A percentile compares a stretch with the other conserved stretches of the same genome.
phyloP scores from a whole-genome alignment of 768 basidiomycete genomes.

The Phallus indusiatus region DNA sequence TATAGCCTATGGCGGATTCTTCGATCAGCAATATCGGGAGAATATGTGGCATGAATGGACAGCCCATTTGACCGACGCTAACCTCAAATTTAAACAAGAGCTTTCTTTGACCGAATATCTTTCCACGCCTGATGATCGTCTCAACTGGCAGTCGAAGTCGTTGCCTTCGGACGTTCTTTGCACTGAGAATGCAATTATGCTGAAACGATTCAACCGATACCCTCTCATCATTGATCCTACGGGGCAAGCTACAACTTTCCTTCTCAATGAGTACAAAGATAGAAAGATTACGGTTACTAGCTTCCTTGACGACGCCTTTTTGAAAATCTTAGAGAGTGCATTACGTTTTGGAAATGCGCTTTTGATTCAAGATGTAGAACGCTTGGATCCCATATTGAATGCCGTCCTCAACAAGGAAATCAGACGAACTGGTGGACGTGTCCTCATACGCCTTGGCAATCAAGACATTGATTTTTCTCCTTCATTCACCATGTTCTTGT shows the following conservation, averaged over 20 bases:
- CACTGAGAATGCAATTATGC: constrained; percentile 99
- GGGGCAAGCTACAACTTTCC: constrained; percentile 90
- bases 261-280: constrained; percentile 90
- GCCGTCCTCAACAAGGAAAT: constrained; percentile 96
- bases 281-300: constrained; percentile 97
- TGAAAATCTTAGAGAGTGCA: constrained; percentile 97
- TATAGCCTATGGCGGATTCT: constrained; percentile 95
- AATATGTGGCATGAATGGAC: constrained; percentile 97
- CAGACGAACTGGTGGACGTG: constrained; percentile 90
- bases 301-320: constrained; percentile 97
- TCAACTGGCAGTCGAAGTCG: constrained; percentile 91
- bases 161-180: constrained; percentile 94
- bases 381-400: constrained; percentile 94
- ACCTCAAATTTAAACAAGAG: constrained; percentile 85
- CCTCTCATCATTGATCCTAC: constrained; percentile 97
- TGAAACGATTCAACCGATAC: constrained; percentile 95
- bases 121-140: constrained; percentile 92
- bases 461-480: constrained; percentile 99
- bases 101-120: constrained; percentile 92
- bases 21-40: constrained; percentile 97
- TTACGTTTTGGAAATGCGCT: constrained; percentile 96
- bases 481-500: constrained; percentile 99
- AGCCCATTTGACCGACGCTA: constrained; percentile 78
- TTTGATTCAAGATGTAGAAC: constrained; percentile 96
- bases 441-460: constrained; percentile 89